Conservation (phyloP, 1,139 yeast species). For the Lodderomyces oxycetoniae region DNA sequence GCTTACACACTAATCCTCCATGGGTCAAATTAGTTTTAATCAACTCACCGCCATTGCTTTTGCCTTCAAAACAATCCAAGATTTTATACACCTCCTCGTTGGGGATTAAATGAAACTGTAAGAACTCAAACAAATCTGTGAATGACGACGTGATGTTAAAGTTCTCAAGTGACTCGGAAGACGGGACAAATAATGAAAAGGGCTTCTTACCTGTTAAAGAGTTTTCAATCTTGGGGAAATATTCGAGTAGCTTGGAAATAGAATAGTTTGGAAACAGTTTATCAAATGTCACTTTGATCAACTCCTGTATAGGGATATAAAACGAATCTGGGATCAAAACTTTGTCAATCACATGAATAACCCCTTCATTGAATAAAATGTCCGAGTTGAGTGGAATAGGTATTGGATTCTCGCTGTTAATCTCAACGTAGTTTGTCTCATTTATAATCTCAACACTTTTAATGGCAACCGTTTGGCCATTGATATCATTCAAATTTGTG, state of each 20-base stretch:
- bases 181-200: conserved; percentile 74
- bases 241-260: conserved; percentile 46
- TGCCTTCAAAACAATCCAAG: conserved; percentile 27
- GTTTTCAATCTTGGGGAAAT: conserved; percentile 25
- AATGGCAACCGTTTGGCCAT: conserved; percentile 31
- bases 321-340: conserved; percentile 57
- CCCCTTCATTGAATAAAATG: conserved; percentile 78
- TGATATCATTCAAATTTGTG: conserved; percentile 18
- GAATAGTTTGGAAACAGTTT: conserved; percentile 38
- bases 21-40: conserved; percentile 35
- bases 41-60: conserved; percentile 1
- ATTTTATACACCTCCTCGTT: conserved; percentile 37
- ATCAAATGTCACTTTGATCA: conserved; percentile 46
- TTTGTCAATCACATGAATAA: conserved; percentile 63
- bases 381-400: conserved; percentile 51
- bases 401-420: conserved; percentile 21
- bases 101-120: conserved; percentile 69
- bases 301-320: conserved; percentile 50
- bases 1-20: conserved; percentile 40
- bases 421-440: conserved; percentile 19
- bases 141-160: conserved; percentile 48
- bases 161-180: conserved; percentile 49
- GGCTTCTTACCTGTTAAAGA: conserved; percentile 20
- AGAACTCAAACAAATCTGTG: conserved; percentile 47
- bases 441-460: conserved; percentile 23